phyloP scores from a whole-genome alignment of 257 asterid genomes.

The Penstemon davidsonii region DNA sequence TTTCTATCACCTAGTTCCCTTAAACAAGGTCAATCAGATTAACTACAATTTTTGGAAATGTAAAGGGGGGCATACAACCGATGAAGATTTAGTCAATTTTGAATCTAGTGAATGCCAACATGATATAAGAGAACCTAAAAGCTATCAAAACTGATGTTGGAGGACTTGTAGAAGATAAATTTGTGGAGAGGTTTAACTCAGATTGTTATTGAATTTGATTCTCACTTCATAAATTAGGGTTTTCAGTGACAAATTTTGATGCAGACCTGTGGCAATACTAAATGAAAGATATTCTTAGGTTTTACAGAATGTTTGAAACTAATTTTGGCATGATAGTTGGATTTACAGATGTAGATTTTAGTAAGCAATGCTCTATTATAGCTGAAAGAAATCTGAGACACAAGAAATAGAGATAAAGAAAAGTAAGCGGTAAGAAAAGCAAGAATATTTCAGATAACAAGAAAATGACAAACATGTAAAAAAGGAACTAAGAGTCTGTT shows the following conservation, averaged over 20 bases:
- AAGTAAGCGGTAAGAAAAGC: too few species aligned
- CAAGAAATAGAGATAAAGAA: too few species aligned
- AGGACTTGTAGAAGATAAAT: not conserved
- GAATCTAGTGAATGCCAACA: not conserved
- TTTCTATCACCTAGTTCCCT: not conserved
- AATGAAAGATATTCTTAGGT: too few species aligned
- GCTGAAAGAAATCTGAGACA: too few species aligned
- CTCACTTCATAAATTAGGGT: not conserved
- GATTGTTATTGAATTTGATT: not conserved
- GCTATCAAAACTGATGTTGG: not conserved
- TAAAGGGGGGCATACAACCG: not conserved
- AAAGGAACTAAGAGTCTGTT: too few species aligned
- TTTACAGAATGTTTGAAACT: too few species aligned
- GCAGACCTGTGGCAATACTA: not conserved
- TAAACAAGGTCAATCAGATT: conserved; percentile 5
- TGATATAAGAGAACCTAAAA: not conserved
- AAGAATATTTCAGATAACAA: too few species aligned
- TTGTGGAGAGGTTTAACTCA: not conserved
- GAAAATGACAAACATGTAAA: too few species aligned
- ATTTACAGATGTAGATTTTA: too few species aligned
- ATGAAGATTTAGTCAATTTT: not conserved
- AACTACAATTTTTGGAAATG: not conserved
- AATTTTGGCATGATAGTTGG: too few species aligned
- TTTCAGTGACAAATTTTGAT: not conserved
- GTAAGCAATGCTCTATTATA: too few species aligned